Evolutionary conservation across 805 yeast species (phyloP), one percentile per base, ranked within the genome.

Genomic region (Saccharomycopsis oosterbeekiorum): DNA sequence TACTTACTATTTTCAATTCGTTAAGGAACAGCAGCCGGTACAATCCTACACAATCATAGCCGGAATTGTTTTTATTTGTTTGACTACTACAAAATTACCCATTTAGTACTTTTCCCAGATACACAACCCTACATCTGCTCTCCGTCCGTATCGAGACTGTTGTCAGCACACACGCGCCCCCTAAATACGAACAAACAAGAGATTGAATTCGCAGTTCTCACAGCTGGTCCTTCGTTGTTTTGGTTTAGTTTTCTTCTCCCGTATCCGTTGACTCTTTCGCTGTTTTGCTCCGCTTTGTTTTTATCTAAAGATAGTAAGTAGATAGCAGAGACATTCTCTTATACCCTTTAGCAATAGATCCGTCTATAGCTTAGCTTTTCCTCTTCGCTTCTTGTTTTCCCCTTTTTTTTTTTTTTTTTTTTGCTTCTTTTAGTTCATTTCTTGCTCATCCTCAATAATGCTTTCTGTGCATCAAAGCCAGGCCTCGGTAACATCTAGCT

Each of bases 401-500:
- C n/a, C 21, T 19, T 21, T 19, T 43, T n/a, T 21, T 17, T 43
- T 12, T 43, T 12, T n/a, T n/a, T 14, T 40, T 40, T 40, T 40
- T 19, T 17, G 21, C 6, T 43, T 47, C 24, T 2, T 2, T 11
- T 47, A 47, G 10, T 42, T 42, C 26, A 17, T 17, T 12, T 47
- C 29, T 21, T 29, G n/a, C 34, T 29, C 6, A n/a, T 42, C 12
- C 24, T 3, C 50, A 19, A 42, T 6, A 47, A 47, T 47, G 53
- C 53, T 47, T 47, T 59, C 59, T 14, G 47, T 56, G n/a, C 56
- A 58, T 29, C 64, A 86, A 43, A 81, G 88, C 74, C 86, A 81
- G 70, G 80, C 81, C 26, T 83, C 87, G 19, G 76, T 82, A 64
- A 80, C 84, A 24, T 82, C 87, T 47, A 79, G 86, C 54, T 71